Evolutionary conservation across 2,329 filamentous ascomycete genomes (phyloP), one percentile per base, ranked within the genome.

Genomic region (Lachnellula occidentalis): DNA sequence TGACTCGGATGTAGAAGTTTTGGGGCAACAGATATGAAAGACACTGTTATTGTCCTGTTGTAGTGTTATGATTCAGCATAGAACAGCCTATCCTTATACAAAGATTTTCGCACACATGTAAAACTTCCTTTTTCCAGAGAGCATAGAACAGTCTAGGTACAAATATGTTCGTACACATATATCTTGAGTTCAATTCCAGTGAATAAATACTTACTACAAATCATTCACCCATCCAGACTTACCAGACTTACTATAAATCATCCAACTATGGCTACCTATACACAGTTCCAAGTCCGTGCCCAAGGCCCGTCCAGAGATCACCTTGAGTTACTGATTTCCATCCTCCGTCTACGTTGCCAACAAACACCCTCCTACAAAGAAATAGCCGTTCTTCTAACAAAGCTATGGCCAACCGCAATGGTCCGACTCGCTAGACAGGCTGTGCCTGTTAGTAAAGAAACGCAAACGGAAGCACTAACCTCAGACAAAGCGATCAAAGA

Each of bases 341-440:
- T 64, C 7, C 41, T 64, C 17, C 58, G 59, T 5, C 45, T 62
- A 3, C 56, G 58, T 22, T 43, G 56, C 31, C 54, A 55, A 39
- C 61, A 61, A 9, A 17, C 61, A 3, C 45, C 61, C 19, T 54
- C 60, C 4, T 64, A 62, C 19, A 2, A 15, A 9, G 22, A 51
- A 4, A 60, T 65, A 11, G 47, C 57, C 41, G 14, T 48, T 2
- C 36, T 60, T 21, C 36, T 61, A 1, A n/a, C 53, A 11, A 8
- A n/a, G 8, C 34, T 41, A 24, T 34, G 54, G 17, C 55, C 55
- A 1, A 27, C 48, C 11, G 31, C 48, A 24, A 45, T 55, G 14
- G 43, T 39, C 14, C 36, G 45, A 4, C 41, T 61, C 4, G 46
- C 50, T 2, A 17, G 27, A 9, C 14, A 49, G 12, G 19, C 15